Percentiles rank a stretch among this genome's conserved stretches.
These are phyloP conservation scores for Cordyceps javanica DNA, from an alignment of 2,329 filamentous ascomycete genomes.

Conservation along the genomic window DNA sequence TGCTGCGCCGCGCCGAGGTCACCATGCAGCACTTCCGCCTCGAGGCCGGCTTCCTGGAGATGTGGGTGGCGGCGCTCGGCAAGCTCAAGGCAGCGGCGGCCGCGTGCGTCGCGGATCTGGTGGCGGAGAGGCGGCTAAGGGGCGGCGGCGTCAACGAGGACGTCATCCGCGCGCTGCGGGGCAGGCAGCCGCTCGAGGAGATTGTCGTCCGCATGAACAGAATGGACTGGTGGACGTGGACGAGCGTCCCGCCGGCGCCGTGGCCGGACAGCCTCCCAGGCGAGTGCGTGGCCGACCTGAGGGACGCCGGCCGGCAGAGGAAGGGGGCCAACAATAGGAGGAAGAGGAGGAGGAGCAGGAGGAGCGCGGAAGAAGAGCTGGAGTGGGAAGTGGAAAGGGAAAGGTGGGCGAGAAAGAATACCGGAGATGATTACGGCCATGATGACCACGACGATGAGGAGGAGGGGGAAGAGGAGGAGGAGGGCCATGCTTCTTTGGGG, in stretches of 20 bases:
- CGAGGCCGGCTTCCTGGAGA: constrained; percentile 4
- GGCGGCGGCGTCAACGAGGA: background rate
- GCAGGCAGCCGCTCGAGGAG: constrained; percentile 2
- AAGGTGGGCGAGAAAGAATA: background rate
- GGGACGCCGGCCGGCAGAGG: background rate
- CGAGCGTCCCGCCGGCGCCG: constrained; percentile 4
- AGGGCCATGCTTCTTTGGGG: background rate
- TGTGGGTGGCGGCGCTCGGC: constrained; percentile 6
- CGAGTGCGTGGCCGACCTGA: background rate
- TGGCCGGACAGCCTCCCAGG: constrained; percentile 2
- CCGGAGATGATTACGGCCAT: too few relatives aligned
- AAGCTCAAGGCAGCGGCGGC: constrained; percentile 5
- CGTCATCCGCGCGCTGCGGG: background rate
- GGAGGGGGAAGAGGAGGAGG: background rate
- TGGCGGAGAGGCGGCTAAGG: background rate
- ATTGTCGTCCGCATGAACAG: constrained; percentile 6
- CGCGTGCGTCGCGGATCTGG: constrained; percentile 3
- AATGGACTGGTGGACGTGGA: constrained; percentile 10
- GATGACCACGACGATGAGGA: too few relatives aligned
- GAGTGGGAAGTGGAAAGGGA: background rate
- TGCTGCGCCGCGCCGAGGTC: constrained; percentile 1
- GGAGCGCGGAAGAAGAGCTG: background rate
- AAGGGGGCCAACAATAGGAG: too few relatives aligned
- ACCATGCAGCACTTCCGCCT: constrained; percentile 7
- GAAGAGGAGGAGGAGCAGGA: background rate